A percentile compares a stretch with the other conserved stretches of the same genome.
phyloP scores from a whole-genome alignment of 495 filamentous ascomycete species.

The Hyaloscypha finlandica region DNA sequence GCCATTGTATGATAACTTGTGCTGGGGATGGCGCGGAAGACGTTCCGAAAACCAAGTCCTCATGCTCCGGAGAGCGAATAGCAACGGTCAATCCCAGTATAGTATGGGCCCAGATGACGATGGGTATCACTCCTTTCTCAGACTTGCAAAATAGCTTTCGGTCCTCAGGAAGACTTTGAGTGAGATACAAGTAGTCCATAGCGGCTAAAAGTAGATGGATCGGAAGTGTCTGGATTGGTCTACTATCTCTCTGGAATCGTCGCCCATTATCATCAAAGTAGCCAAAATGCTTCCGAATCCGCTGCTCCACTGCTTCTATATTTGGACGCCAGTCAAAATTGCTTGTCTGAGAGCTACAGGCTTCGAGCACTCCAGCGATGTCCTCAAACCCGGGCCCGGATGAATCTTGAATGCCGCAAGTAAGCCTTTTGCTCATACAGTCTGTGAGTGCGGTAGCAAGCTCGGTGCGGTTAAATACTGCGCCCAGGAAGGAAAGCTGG shows the following conservation, averaged over 20 bases:
- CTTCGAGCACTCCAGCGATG: neutral
- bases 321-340: neutral
- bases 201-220: neutral
- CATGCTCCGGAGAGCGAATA: neutral
- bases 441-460: neutral
- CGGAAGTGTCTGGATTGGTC: neutral
- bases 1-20: slow-evolving; percentile 3
- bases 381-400: neutral
- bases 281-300: too few relatives aligned
- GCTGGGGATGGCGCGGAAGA: neutral
- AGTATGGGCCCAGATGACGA: neutral
- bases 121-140: neutral
- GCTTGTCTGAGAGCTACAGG: neutral
- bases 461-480: neutral
- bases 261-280: too few relatives aligned
- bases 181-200: slow-evolving; percentile 4
- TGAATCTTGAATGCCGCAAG: neutral
- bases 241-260: too few relatives aligned
- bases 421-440: neutral
- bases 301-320: neutral
- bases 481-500: neutral
- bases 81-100: neutral
- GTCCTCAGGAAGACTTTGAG: neutral
- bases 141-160: neutral
- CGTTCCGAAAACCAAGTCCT: neutral